These are phyloP conservation scores for Citrullus colocynthis DNA, from an alignment of 306 rosid genomes.

Conservation along the genomic window DNA sequence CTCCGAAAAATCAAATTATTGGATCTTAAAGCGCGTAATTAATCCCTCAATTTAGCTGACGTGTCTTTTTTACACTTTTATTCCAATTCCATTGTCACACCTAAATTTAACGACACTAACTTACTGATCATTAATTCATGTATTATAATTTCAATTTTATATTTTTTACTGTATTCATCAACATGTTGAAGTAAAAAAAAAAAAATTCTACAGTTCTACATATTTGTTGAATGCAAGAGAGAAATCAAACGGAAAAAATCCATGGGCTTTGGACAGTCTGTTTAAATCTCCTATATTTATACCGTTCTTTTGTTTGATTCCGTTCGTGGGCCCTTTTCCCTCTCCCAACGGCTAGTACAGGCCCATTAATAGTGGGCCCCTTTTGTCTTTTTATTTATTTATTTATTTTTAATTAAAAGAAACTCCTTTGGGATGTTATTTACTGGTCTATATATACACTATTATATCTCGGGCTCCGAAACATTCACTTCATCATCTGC, in stretches of 20 bases:
- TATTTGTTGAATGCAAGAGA: too few relatives aligned
- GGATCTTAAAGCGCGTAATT: background rate
- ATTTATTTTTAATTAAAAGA: background rate
- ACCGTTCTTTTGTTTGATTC: slow-evolving; percentile 12
- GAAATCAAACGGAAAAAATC: background rate
- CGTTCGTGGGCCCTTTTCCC: slow-evolving; percentile 16
- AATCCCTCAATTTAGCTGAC: background rate
- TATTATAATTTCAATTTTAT: too few relatives aligned
- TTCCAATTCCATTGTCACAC: background rate
- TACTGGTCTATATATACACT: background rate
- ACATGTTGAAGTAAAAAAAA: too few relatives aligned
- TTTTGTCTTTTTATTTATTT: background rate
- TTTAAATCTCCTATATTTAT: slow-evolving; percentile 5
- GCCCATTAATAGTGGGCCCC: slow-evolving; percentile 17
- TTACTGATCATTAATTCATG: too few relatives aligned
- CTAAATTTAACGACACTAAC: background rate
- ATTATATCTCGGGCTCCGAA: background rate
- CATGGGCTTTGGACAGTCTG: background rate
- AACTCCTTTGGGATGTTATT: background rate
- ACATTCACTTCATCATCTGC: background rate
- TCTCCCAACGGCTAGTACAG: slow-evolving; percentile 61
- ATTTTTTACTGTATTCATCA: too few relatives aligned
- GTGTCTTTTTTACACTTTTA: background rate
- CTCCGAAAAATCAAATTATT: background rate
- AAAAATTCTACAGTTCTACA: too few relatives aligned